Evolutionary conservation across 2,329 filamentous ascomycete genomes (phyloP).

Genomic region (Ophiostoma triangulosporum): DNA sequence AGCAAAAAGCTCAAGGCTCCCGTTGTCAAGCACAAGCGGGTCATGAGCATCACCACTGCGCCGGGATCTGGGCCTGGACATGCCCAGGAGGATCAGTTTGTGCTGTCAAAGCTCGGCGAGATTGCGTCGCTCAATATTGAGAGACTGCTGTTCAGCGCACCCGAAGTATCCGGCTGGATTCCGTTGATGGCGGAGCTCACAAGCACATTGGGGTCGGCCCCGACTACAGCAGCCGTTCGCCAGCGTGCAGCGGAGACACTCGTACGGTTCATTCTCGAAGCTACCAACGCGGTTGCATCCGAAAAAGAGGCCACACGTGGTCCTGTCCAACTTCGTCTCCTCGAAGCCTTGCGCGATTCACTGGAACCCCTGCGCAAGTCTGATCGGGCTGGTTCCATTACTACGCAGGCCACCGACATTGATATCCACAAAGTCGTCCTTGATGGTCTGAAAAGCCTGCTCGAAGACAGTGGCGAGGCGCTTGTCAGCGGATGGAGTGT

Average conservation of each 20-base stretch:
- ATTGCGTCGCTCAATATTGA: conserved; percentile 61
- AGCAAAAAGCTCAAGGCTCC: conserved; percentile 23
- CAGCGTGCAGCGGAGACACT: conserved; percentile 51
- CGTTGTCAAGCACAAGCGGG: conserved; percentile 23
- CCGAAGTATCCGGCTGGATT: conserved; percentile 62
- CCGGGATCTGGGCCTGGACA: conserved; percentile 18
- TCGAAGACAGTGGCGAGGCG: conserved; percentile 80
- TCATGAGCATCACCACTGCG: conserved; percentile 34
- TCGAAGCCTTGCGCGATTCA: conserved; percentile 51
- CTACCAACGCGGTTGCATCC: conserved; percentile 40
- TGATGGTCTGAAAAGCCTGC: conserved; percentile 65
- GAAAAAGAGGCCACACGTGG: conserved; percentile 38
- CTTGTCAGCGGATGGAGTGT: conserved; percentile 74
- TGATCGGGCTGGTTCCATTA: conserved; percentile 28
- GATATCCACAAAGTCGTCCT: conserved; percentile 71
- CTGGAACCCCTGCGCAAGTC: conserved; percentile 45
- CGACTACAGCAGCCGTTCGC: conserved; percentile 38
- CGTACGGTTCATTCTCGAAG: conserved; percentile 42
- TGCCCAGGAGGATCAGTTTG: conserved; percentile 48
- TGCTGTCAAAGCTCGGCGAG: conserved; percentile 60
- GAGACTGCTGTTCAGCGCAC: conserved; percentile 54
- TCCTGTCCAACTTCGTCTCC: conserved; percentile 56
- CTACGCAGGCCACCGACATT: conserved; percentile 50
- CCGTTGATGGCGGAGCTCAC: conserved; percentile 46
- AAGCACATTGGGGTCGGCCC: conserved; percentile 32